These are phyloP conservation scores for Metarhizium brunneum DNA, from an alignment of 2,329 filamentous ascomycete genomes.

Conservation along the genomic window DNA sequence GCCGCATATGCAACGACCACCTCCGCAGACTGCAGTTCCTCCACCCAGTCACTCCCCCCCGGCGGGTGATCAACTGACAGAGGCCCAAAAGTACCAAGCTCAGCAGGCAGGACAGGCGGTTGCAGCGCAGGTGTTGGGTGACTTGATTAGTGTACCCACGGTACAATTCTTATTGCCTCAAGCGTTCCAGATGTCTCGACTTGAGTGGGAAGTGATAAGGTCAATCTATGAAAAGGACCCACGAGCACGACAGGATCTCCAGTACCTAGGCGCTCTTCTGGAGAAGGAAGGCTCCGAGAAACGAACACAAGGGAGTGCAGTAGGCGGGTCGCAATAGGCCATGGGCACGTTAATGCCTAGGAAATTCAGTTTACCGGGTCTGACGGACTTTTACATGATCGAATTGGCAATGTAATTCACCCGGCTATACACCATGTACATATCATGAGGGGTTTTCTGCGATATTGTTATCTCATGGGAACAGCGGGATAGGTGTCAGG, in stretches of 20 bases:
- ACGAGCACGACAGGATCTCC: constrained; percentile 52
- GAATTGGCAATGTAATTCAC: neutral
- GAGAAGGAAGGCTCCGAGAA: constrained; percentile 34
- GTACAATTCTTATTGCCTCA: constrained; percentile 62
- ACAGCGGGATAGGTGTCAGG: neutral
- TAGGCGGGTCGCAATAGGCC: constrained; percentile 1
- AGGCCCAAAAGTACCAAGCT: constrained; percentile 29
- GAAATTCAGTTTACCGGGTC: neutral
- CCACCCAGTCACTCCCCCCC: constrained; percentile 7
- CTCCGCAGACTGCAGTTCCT: constrained; percentile 1
- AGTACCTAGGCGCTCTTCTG: constrained; percentile 44
- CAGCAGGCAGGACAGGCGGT: constrained; percentile 45
- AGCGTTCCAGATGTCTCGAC: constrained; percentile 56
- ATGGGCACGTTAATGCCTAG: neutral
- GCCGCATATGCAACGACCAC: constrained; percentile 14
- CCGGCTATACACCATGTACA: neutral
- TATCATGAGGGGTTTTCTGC: neutral
- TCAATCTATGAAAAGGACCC: constrained; percentile 59
- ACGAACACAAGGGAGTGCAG: constrained; percentile 6
- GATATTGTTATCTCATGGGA: neutral
- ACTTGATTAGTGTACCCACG: constrained; percentile 52
- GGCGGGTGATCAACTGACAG: constrained; percentile 13
- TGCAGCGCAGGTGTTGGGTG: constrained; percentile 55
- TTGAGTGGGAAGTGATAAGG: constrained; percentile 66
- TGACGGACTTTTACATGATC: neutral